These are phyloP conservation scores for Lachnellula suecica DNA, from an alignment of 2,329 filamentous ascomycete genomes.

Conservation along the genomic window DNA sequence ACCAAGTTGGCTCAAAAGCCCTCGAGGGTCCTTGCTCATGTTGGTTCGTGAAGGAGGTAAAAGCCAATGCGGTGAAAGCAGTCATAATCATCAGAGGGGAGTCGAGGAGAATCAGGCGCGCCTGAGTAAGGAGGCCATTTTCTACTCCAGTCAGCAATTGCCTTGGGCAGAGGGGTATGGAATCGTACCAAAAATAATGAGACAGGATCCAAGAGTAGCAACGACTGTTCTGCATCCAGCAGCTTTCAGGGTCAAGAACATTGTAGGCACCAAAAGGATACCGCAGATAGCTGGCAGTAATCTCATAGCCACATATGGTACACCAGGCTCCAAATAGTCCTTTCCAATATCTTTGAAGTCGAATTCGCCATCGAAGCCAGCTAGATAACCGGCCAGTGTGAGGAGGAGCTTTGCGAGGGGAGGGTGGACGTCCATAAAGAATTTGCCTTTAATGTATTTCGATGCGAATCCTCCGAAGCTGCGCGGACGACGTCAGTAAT, in stretches of 20 bases:
- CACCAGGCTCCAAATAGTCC: slow-evolving; percentile 91
- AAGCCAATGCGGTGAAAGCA: slow-evolving; percentile 85
- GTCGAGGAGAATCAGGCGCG: slow-evolving; percentile 91
- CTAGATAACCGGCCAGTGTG: slow-evolving; percentile 89
- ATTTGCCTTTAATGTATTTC: slow-evolving; percentile 98
- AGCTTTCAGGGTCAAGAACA: slow-evolving; percentile 93
- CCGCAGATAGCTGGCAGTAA: slow-evolving; percentile 88
- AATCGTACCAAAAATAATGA: slow-evolving; percentile 83
- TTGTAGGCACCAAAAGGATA: slow-evolving; percentile 82
- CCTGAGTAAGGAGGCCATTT: slow-evolving; percentile 93
- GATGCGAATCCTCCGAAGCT: slow-evolving; percentile 97
- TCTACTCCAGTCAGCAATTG: slow-evolving; percentile 54
- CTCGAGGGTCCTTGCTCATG: slow-evolving; percentile 88
- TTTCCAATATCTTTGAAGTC: slow-evolving; percentile 99
- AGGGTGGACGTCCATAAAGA: slow-evolving; percentile 99
- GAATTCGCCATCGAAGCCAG: slow-evolving; percentile 92
- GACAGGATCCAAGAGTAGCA: slow-evolving; percentile 75
- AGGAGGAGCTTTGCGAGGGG: slow-evolving; percentile 96
- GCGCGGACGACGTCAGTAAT: slow-evolving; percentile 19
- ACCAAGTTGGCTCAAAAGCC: slow-evolving; percentile 89
- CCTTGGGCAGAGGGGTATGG: not conserved
- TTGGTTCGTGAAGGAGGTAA: slow-evolving; percentile 93
- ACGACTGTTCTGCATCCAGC: slow-evolving; percentile 85
- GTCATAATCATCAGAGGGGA: slow-evolving; percentile 93
- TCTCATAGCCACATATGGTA: slow-evolving; percentile 98